Conservation (phyloP, 2,329 filamentous ascomycete genomes). For the Neofusicoccum parvum region DNA sequence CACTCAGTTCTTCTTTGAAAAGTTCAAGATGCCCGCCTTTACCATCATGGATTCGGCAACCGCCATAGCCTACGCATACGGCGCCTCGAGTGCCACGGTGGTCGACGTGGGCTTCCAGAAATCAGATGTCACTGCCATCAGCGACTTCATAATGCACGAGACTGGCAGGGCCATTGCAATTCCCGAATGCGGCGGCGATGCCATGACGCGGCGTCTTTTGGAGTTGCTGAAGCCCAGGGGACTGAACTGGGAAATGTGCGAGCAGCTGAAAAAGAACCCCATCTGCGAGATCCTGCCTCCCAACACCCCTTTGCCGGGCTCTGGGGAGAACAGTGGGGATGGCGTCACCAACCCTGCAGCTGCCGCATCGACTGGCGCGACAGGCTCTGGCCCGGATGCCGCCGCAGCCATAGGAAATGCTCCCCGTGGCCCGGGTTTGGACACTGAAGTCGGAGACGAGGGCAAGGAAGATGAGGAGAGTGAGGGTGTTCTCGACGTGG, state of each 20-base stretch:
- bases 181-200: slow-evolving; percentile 77
- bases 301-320: slow-evolving; percentile 56
- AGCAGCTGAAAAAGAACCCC: slow-evolving; percentile 64
- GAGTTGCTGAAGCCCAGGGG: slow-evolving; percentile 63
- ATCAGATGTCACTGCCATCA: slow-evolving; percentile 87
- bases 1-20: slow-evolving; percentile 94
- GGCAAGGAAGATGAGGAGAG: slow-evolving; percentile 56
- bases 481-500: slow-evolving; percentile 80
- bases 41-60: slow-evolving; percentile 87
- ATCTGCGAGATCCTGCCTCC: slow-evolving; percentile 64
- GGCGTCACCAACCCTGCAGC: slow-evolving; percentile 56
- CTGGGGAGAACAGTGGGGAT: slow-evolving; percentile 28
- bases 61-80: slow-evolving; percentile 80
- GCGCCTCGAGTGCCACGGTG: slow-evolving; percentile 77
- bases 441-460: slow-evolving; percentile 58
- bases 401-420: slow-evolving; percentile 46
- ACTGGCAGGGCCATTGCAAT: slow-evolving; percentile 64
- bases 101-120: slow-evolving; percentile 92
- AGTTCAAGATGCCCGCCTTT: slow-evolving; percentile 91
- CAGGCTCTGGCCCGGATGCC: slow-evolving; percentile 47
- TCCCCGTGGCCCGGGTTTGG: slow-evolving; percentile 56
- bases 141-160: slow-evolving; percentile 77
- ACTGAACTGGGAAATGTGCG: slow-evolving; percentile 64
- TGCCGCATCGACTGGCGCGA: slow-evolving; percentile 57
- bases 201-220: slow-evolving; percentile 75